Percentiles rank a stretch among this genome's conserved stretches.
Conservation (phyloP, 192 early-diverging fungal species). For the Entomortierella parvispora region DNA sequence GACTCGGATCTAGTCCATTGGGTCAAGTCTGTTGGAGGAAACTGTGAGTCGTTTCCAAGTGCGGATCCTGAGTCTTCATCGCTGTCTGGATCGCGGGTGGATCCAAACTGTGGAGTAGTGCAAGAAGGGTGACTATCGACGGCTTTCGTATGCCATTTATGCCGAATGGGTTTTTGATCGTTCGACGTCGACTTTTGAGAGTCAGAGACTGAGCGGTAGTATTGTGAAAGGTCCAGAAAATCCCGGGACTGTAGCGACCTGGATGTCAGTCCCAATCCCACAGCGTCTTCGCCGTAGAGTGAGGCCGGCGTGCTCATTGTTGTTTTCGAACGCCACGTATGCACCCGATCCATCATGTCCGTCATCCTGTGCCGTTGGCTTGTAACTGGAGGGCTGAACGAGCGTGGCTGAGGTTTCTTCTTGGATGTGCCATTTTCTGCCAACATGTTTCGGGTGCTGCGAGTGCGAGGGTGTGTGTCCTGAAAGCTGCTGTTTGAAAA, state of each 20-base stretch:
- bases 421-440: background rate
- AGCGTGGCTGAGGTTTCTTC: slow-evolving; percentile 1
- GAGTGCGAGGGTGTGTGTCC: too few relatives aligned
- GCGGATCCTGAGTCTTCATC: background rate
- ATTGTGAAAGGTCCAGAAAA: slow-evolving; percentile 16
- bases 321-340: background rate
- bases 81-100: slow-evolving; percentile 18
- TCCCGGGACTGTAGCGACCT: slow-evolving; percentile 4
- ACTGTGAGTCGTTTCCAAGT: background rate
- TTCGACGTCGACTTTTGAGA: background rate
- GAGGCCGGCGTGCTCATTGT: background rate
- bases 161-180: background rate
- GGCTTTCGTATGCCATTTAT: background rate
- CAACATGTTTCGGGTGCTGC: too few relatives aligned
- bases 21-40: background rate
- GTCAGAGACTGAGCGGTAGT: slow-evolving; percentile 3
- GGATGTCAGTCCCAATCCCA: slow-evolving; percentile 15
- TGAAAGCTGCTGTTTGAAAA: too few relatives aligned
- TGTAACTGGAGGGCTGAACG: slow-evolving; percentile 30
- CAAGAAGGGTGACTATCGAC: background rate
- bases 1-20: background rate
- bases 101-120: slow-evolving; percentile 5
- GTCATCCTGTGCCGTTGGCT: too few relatives aligned
- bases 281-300: slow-evolving; percentile 2
- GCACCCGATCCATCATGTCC: too few relatives aligned